Percentiles rank a stretch among this genome's conserved stretches.
Conservation (phyloP, 257 asterid genomes). For the Coffea eugenioides region DNA sequence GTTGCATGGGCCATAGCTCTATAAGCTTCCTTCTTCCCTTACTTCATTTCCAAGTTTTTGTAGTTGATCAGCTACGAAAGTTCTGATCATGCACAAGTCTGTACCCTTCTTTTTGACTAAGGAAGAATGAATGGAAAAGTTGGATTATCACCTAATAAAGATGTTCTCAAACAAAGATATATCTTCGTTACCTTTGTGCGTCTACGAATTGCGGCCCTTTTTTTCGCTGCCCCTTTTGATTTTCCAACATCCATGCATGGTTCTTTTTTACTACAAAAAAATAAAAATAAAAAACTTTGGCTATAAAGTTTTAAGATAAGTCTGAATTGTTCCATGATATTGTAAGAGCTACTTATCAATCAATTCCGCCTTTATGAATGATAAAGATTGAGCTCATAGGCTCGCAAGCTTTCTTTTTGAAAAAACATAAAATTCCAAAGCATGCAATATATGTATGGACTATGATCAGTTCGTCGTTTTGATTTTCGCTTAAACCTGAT, state of each 20-base stretch:
- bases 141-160: constrained; percentile 22
- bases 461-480: no score
- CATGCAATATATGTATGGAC: no score
- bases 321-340: constrained; percentile 18
- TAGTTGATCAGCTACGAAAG: constrained; percentile 3
- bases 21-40: constrained; percentile 2
- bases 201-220: constrained; percentile 8
- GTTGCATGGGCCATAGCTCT: constrained; percentile 7
- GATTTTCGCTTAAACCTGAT: not conserved
- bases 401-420: not conserved
- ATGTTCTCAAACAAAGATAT: constrained; percentile 13
- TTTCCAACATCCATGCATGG: constrained; percentile 15
- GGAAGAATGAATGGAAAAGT: constrained; percentile 9
- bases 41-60: constrained; percentile 31
- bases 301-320: constrained; percentile 13
- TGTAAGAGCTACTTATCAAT: constrained; percentile 7
- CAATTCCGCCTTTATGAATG: not conserved
- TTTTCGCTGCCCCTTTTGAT: not conserved
- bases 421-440: no score
- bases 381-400: not conserved
- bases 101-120: constrained; percentile 29
- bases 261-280: constrained; percentile 2
- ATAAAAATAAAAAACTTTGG: constrained; percentile 1
- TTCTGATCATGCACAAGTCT: constrained; percentile 6
- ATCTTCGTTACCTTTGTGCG: constrained; percentile 9